A percentile compares a stretch with the other conserved stretches of the same genome.
Conservation (phyloP, 495 filamentous ascomycete species). For the Jackrogersella multiformis region DNA sequence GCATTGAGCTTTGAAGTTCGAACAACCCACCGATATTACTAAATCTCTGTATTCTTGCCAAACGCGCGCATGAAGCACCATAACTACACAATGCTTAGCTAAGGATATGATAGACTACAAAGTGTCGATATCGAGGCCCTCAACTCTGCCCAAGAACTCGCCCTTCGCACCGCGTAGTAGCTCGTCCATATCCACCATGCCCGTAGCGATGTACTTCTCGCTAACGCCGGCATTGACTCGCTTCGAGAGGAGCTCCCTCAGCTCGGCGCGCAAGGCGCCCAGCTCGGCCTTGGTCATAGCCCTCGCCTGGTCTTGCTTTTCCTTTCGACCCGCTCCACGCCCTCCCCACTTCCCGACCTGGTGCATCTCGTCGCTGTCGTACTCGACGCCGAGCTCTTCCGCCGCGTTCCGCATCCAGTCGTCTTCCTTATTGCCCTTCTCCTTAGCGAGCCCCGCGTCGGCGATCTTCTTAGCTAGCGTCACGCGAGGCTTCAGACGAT, state of each 20-base stretch:
- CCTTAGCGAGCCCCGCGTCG: conserved; percentile 83
- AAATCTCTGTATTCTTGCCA: too few species aligned
- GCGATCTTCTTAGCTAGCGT: conserved; percentile 83
- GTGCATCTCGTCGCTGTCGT: conserved; percentile 86
- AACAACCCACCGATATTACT: too few species aligned
- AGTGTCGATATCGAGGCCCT: conserved; percentile 52
- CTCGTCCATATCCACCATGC: conserved; percentile 82
- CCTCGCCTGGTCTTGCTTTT: conserved; percentile 76
- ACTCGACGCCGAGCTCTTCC: conserved; percentile 93
- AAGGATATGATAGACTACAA: conserved; percentile 18
- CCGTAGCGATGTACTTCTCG: conserved; percentile 84
- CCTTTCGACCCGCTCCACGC: conserved; percentile 72
- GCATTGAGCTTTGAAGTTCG: too few species aligned
- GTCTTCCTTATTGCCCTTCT: conserved; percentile 83
- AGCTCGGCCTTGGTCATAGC: conserved; percentile 76
- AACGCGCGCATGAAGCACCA: too few species aligned
- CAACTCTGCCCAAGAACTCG: conserved; percentile 54
- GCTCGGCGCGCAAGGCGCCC: conserved; percentile 65
- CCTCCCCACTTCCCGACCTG: conserved; percentile 67
- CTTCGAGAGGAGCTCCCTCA: conserved; percentile 73
- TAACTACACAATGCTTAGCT: too few species aligned
- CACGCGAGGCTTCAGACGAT: conserved; percentile 76
- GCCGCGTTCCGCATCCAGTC: conserved; percentile 85
- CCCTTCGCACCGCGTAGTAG: conserved; percentile 69
- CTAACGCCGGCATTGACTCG: conserved; percentile 92